A percentile compares a stretch with the other conserved stretches of the same genome.
These are phyloP conservation scores for Lachancea sp. DNA, from an alignment of 805 yeast genomes.

Conservation along the genomic window DNA sequence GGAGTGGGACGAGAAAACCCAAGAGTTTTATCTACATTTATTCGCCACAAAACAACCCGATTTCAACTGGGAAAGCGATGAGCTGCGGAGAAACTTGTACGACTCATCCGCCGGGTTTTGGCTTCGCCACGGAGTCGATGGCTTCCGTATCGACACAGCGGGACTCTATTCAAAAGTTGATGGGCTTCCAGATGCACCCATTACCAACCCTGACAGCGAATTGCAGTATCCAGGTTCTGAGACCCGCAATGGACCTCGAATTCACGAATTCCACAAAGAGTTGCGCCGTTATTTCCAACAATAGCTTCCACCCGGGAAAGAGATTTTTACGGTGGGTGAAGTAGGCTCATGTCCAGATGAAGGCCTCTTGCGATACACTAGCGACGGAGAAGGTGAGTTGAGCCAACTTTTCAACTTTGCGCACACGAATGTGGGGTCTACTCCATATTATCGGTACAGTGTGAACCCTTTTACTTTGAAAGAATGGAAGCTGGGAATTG, in stretches of 20 bases:
- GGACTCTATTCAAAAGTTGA: conserved; percentile 46
- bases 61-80: conserved; percentile 51
- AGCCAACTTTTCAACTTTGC: conserved; percentile 37
- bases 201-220: conserved; percentile 37
- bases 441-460: conserved; percentile 25
- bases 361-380: conserved; percentile 29
- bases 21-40: conserved; percentile 49
- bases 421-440: conserved; percentile 30
- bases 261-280: conserved; percentile 53
- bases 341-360: conserved; percentile 34
- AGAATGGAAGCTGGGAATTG: conserved; percentile 39
- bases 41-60: conserved; percentile 54
- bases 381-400: conserved; percentile 35
- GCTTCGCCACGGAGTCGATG: conserved; percentile 52
- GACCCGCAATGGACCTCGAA: conserved; percentile 45
- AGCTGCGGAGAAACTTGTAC: conserved; percentile 33
- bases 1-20: conserved; percentile 47
- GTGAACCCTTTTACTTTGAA: conserved; percentile 29
- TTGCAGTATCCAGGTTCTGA: conserved; percentile 36
- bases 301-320: conserved; percentile 33
- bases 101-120: conserved; percentile 45
- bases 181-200: conserved; percentile 44
- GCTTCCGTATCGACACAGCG: conserved; percentile 54
- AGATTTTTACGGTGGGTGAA: conserved; percentile 54
- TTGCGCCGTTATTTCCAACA: conserved; percentile 39